Percentiles rank a stretch among this genome's conserved stretches.
Evolutionary conservation across 306 rosid species (phyloP).

Genomic region (Prunus mira): DNA sequence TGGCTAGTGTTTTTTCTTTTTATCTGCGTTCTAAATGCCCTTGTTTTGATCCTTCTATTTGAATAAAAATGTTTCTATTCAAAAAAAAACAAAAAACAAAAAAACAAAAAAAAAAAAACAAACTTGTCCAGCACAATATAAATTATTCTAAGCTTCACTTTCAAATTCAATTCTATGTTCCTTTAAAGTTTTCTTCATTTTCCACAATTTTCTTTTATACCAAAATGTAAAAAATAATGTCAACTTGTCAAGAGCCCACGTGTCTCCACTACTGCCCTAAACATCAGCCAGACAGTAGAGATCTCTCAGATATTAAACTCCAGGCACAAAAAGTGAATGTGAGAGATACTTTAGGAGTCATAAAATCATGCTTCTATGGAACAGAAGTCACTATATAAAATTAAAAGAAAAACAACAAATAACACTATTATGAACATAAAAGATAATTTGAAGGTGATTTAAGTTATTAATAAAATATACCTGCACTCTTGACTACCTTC

Average conservation of each 20-base stretch:
- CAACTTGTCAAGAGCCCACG: neutral
- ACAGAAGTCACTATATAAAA: neutral
- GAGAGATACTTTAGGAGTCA: neutral
- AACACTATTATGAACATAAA: neutral
- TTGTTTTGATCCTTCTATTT: no score
- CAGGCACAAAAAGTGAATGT: neutral
- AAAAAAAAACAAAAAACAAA: no score
- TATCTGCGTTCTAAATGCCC: no score
- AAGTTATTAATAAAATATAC: constrained; percentile 37
- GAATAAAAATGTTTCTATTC: no score
- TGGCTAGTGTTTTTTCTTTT: no score
- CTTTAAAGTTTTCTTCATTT: neutral
- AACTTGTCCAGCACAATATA: neutral
- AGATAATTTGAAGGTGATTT: neutral
- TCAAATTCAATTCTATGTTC: neutral
- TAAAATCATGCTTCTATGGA: constrained; percentile 1
- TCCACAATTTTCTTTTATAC: neutral
- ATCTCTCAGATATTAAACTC: neutral
- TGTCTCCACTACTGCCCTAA: neutral
- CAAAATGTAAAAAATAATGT: neutral
- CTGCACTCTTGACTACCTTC: constrained; percentile 75
- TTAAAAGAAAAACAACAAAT: neutral
- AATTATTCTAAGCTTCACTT: neutral
- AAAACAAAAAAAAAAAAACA: no score
- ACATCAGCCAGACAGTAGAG: neutral